phyloP scores from a whole-genome alignment of 371 early-diverging fungal species.

The Umbelopsis sp. region DNA sequence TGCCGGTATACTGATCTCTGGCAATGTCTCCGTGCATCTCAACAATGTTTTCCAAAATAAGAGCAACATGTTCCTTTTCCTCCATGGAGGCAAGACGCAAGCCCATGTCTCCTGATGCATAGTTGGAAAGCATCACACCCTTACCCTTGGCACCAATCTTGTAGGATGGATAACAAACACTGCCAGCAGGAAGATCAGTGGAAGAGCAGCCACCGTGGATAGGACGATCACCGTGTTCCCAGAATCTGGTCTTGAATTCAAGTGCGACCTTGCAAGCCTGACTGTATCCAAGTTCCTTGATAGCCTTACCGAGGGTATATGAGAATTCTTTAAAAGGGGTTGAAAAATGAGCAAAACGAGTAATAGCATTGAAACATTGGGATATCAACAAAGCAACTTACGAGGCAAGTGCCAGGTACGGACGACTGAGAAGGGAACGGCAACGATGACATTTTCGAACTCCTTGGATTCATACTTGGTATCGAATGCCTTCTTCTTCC shows the following conservation, averaged over 20 bases:
- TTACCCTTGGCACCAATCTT: slow-evolving; percentile 33
- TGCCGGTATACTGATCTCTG: slow-evolving; percentile 37
- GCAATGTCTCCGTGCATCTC: slow-evolving; percentile 39
- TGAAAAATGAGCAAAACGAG: background rate
- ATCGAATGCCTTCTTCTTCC: slow-evolving; percentile 33
- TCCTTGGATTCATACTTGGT: slow-evolving; percentile 27
- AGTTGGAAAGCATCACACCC: slow-evolving; percentile 39
- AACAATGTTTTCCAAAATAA: slow-evolving; percentile 32
- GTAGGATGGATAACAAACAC: slow-evolving; percentile 35
- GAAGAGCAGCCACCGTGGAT: slow-evolving; percentile 37
- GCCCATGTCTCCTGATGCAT: slow-evolving; percentile 31
- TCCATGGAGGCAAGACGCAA: slow-evolving; percentile 36
- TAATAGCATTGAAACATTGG: background rate
- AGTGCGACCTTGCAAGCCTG: slow-evolving; percentile 37
- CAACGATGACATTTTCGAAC: slow-evolving; percentile 39
- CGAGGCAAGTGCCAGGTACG: slow-evolving; percentile 41
- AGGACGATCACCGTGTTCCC: slow-evolving; percentile 37
- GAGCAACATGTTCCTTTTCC: slow-evolving; percentile 37
- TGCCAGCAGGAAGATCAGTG: slow-evolving; percentile 30
- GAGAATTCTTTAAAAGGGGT: slow-evolving; percentile 22
- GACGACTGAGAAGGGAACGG: slow-evolving; percentile 35
- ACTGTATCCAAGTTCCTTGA: slow-evolving; percentile 29
- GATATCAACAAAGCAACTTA: slow-evolving; percentile 11
- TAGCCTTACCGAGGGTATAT: slow-evolving; percentile 30
- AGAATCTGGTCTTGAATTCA: slow-evolving; percentile 38